Evolutionary conservation across 1,284 basidiomycete genomes (phyloP).

Genomic region (Boletus albobrunnescens): DNA sequence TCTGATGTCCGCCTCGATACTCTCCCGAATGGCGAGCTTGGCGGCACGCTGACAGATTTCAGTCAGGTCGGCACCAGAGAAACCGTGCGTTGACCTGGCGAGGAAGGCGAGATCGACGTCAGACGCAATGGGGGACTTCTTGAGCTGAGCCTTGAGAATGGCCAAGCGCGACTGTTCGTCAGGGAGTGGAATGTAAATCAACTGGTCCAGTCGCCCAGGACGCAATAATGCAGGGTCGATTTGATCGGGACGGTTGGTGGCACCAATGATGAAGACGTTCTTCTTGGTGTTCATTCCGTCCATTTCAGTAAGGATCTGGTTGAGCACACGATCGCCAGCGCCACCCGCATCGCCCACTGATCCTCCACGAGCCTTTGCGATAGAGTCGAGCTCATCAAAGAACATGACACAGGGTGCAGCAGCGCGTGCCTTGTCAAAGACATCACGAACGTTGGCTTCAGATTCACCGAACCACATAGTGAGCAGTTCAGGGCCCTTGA

Average conservation of each 20-base stretch:
- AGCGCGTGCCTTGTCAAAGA: conserved; percentile 99
- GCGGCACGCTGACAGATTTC: conserved; percentile 98
- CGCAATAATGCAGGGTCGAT: conserved; percentile 96
- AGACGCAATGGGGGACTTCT: conserved; percentile 88
- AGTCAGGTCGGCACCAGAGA: conserved; percentile 98
- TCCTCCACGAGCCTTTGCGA: conserved; percentile 92
- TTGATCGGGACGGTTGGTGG: conserved; percentile 98
- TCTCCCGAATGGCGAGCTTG: conserved; percentile 93
- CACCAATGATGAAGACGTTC: conserved; percentile 99
- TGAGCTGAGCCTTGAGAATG: conserved; percentile 87
- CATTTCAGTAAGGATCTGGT: conserved; percentile 99
- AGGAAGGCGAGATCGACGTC: conserved; percentile 87
- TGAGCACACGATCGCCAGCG: conserved; percentile 94
- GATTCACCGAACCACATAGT: conserved; percentile 99
- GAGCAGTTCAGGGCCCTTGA: conserved; percentile 94
- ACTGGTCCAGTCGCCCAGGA: conserved; percentile 96
- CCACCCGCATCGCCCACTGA: conserved; percentile 87
- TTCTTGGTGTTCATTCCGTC: conserved; percentile 99
- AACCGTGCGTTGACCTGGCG: conserved; percentile 93
- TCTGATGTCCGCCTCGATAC: conserved; percentile 91
- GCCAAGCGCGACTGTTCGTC: conserved; percentile 90
- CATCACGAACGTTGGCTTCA: conserved; percentile 98
- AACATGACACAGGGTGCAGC: conserved; percentile 99
- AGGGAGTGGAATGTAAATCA: conserved; percentile 92
- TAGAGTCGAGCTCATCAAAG: conserved; percentile 99